phyloP scores from a whole-genome alignment of 257 asterid species.

The Echites panduratus region DNA sequence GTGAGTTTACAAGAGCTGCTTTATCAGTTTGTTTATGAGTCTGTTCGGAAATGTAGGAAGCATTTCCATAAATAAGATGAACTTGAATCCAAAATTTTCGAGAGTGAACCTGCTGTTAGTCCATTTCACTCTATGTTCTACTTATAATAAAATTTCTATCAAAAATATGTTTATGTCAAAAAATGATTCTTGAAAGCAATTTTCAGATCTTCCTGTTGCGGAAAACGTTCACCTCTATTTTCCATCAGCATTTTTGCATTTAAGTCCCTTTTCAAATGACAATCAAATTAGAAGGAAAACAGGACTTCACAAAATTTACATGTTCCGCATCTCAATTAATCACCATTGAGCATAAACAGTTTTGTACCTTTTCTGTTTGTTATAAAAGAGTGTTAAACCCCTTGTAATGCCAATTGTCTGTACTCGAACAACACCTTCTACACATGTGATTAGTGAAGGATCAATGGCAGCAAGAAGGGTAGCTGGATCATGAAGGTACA shows the following conservation, averaged over 20 bases:
- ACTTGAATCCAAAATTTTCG: background rate
- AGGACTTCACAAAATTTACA: background rate
- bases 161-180: background rate
- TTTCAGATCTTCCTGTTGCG: background rate
- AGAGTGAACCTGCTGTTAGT: background rate
- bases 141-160: background rate
- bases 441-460: slow-evolving; percentile 74
- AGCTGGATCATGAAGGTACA: slow-evolving; percentile 91
- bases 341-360: background rate
- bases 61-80: background rate
- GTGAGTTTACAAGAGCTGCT: background rate
- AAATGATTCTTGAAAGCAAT: background rate
- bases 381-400: slow-evolving; percentile 81
- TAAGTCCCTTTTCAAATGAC: background rate
- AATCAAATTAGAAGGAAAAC: no score
- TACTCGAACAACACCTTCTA: slow-evolving; percentile 89
- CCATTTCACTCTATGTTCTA: background rate
- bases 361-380: slow-evolving; percentile 76
- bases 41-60: no score
- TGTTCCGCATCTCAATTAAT: background rate
- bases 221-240: background rate
- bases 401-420: slow-evolving; percentile 80
- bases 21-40: background rate
- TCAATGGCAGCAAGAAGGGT: slow-evolving; percentile 83
- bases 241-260: background rate